Base-by-base conservation (phyloP, 768 basidiomycete genomes). In the Kwoniella sp. region DNA sequence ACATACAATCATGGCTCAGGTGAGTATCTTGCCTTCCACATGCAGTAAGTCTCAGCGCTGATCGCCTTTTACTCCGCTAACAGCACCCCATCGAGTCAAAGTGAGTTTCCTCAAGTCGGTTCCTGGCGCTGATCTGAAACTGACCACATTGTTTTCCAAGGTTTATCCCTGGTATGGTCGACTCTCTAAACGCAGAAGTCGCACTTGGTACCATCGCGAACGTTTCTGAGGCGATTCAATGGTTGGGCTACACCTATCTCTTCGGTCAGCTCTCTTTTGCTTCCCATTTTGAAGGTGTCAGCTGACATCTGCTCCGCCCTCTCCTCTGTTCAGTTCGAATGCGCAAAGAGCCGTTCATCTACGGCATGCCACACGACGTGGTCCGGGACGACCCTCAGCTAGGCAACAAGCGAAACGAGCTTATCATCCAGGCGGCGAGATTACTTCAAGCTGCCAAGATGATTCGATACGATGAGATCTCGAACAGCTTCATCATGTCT, bases 241-340 rank as follows among this genome's bases (percentile, higher is more conserved):
- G 96, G 96, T 82, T 99, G 46, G 91, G 94, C 17, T 99, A 96
- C 77, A 97, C 96, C 1, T 99, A 98, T 77, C 85, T 98, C 29
- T 92, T 90, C 75, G 78, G 77, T 78, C 21, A 49, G 79, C 46
- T 2, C 3, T 21, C 15, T 19, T 9, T 10, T 44, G 40, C 40
- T 4, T 9, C 40, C n/a, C 29, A 9, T 25, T 24, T 21, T 5
- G 7, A 13, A 49, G 25, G n/a, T 33, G 30, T 49, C 13, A 33
- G 7, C 33, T 50, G 22, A 50, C n/a, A 27, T 7, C 33, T 33
- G 33, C 8, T 44, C 17, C 17, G 8, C 7, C 40, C 10, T 49
- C 30, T 19, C 21, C 5, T 37, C 3, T 21, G 12, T 27, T 44
- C 56, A 79, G 93, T 97, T 10, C 86, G 95, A 57, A 95, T 98